Evolutionary conservation across 305 asterid species (phyloP).

Genomic region (Fraxinus velutina): DNA sequence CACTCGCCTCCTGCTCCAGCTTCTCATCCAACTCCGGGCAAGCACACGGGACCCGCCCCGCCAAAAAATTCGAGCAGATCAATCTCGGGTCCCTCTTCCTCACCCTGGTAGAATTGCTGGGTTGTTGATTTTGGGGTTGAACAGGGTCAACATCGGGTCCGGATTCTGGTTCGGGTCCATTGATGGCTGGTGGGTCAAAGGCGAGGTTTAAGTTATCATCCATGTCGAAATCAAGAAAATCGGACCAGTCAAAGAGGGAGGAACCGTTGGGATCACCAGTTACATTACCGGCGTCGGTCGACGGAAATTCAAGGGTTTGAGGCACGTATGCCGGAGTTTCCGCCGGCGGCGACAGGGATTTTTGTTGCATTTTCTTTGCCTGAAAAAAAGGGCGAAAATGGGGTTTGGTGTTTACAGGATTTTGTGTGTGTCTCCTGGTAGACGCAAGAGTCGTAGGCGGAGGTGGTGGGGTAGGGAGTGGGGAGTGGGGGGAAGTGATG

Average conservation of each 20-base stretch:
- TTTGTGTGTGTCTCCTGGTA: not conserved
- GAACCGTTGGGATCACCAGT: constrained; percentile 39
- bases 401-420: not conserved
- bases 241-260: constrained; percentile 76
- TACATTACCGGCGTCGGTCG: constrained; percentile 19
- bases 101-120: constrained; percentile 35
- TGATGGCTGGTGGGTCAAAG: constrained; percentile 15
- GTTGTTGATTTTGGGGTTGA: constrained; percentile 19
- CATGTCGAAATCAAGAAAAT: constrained; percentile 64
- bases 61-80: constrained; percentile 70
- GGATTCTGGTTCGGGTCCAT: constrained; percentile 20
- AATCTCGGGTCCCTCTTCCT: constrained; percentile 78
- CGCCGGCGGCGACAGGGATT: constrained; percentile 26
- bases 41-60: constrained; percentile 79
- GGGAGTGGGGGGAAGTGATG: constrained; percentile 25
- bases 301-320: constrained; percentile 26
- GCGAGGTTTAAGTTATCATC: constrained; percentile 42
- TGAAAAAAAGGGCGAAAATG: constrained; percentile 21
- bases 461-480: not conserved
- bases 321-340: constrained; percentile 15
- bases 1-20: constrained; percentile 54
- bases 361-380: not conserved
- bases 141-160: constrained; percentile 12
- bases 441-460: not conserved
- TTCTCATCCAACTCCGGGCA: constrained; percentile 78